A percentile compares a stretch with the other conserved stretches of the same genome.
phyloP scores from a whole-genome alignment of 192 early-diverging fungal genomes.

The Ramicandelaber brevisporus region DNA sequence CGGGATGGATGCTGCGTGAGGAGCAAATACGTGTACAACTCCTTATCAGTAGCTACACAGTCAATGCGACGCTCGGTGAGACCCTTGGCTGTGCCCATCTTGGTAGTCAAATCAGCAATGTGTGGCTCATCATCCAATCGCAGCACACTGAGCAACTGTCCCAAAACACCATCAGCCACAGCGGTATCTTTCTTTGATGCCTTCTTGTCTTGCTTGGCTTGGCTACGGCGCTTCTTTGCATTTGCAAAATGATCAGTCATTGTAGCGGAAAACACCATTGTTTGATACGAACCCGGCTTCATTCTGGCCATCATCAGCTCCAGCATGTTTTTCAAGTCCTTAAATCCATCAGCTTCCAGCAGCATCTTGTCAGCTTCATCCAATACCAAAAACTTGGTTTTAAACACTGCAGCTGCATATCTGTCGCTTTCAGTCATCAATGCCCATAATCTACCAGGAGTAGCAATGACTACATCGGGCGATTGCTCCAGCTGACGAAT shows the following conservation, averaged over 20 bases:
- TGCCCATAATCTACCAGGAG: constrained; percentile 56
- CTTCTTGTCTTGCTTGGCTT: too few species aligned
- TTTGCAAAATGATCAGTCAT: too few species aligned
- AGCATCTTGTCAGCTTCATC: constrained; percentile 75
- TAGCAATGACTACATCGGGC: constrained; percentile 56
- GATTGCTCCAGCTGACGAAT: constrained; percentile 31
- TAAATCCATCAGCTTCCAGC: constrained; percentile 53
- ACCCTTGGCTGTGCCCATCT: constrained; percentile 33
- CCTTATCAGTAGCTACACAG: constrained; percentile 62
- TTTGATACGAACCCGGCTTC: constrained; percentile 28
- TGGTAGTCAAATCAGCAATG: constrained; percentile 45
- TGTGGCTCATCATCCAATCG: constrained; percentile 41
- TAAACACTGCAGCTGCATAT: constrained; percentile 22
- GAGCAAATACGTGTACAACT: constrained; percentile 70
- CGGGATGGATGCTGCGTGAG: constrained; percentile 61
- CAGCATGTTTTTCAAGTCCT: constrained; percentile 37
- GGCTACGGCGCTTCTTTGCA: too few species aligned
- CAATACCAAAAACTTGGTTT: constrained; percentile 42
- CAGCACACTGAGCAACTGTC: too few species aligned
- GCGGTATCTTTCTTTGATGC: too few species aligned
- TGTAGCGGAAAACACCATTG: constrained; percentile 87
- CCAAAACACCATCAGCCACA: too few species aligned
- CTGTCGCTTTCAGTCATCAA: constrained; percentile 26
- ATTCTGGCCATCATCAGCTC: constrained; percentile 8
- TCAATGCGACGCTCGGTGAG: constrained; percentile 69